phyloP scores from a whole-genome alignment of 768 basidiomycete genomes.

The Dacryopinax primogenitus region DNA sequence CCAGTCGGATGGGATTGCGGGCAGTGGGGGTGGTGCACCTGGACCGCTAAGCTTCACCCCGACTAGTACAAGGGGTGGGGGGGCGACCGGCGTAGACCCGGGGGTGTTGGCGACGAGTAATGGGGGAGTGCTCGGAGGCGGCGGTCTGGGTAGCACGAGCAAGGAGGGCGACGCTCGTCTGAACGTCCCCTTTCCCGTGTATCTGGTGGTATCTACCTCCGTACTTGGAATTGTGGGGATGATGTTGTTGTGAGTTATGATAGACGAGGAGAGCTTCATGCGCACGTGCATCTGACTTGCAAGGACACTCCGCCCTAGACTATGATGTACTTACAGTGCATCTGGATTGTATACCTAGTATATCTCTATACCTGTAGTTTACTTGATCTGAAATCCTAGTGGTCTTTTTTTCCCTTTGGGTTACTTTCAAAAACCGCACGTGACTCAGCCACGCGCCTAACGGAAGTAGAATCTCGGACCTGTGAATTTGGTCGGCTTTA shows the following conservation, averaged over 20 bases:
- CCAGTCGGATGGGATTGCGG: not conserved
- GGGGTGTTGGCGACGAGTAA: constrained; percentile 51
- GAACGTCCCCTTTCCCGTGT: not conserved
- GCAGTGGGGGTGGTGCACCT: not conserved
- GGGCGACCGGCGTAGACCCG: constrained; percentile 44
- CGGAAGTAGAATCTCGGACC: not conserved
- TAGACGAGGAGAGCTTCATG: too few species aligned
- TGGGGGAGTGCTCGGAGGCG: constrained; percentile 24
- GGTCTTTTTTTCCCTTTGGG: too few species aligned
- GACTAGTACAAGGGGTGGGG: constrained; percentile 9
- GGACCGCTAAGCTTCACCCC: not conserved
- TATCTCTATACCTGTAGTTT: too few species aligned
- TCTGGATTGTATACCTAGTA: not conserved
- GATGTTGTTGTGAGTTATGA: not conserved
- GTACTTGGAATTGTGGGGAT: not conserved
- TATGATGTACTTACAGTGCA: too few species aligned
- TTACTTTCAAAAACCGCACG: not conserved
- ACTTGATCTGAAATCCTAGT: too few species aligned
- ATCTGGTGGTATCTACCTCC: not conserved
- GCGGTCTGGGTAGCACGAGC: not conserved
- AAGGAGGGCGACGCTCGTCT: not conserved
- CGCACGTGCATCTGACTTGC: too few species aligned
- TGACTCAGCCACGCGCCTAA: not conserved
- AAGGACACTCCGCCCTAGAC: too few species aligned
- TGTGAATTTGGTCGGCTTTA: not conserved